Evolutionary conservation across 192 early-diverging fungal species (phyloP).

Genomic region (Rhizophagus sp.): DNA sequence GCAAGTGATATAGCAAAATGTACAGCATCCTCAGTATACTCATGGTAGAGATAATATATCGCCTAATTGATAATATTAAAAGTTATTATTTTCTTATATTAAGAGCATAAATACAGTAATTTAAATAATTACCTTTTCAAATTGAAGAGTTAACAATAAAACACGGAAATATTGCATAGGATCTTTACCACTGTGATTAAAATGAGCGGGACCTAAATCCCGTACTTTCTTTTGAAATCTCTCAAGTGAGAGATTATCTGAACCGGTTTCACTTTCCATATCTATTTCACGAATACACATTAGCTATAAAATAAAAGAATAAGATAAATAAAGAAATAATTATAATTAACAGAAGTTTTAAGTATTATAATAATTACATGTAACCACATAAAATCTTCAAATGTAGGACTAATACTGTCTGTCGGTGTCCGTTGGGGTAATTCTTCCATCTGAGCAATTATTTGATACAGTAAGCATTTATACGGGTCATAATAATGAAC

Average conservation of each 20-base stretch:
- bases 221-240: conserved; percentile 70
- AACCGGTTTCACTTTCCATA: not conserved
- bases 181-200: conserved; percentile 66
- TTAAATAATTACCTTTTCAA: conserved; percentile 60
- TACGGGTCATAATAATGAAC: conserved; percentile 76
- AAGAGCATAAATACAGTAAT: not conserved
- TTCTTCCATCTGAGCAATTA: conserved; percentile 83
- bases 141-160: conserved; percentile 85
- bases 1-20: conserved; percentile 87
- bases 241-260: conserved; percentile 52
- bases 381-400: conserved; percentile 95
- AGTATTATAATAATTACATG: conserved; percentile 49
- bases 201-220: conserved; percentile 70
- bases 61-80: conserved; percentile 45
- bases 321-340: not conserved
- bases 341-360: not conserved
- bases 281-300: not conserved
- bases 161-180: conserved; percentile 80
- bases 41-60: conserved; percentile 67
- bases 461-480: conserved; percentile 87
- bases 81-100: not conserved
- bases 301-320: not conserved
- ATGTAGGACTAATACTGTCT: conserved; percentile 66
- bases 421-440: conserved; percentile 59
- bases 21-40: conserved; percentile 77